Evolutionary conservation across 495 filamentous ascomycete genomes (phyloP).

Genomic region (Haplographium delicatum): DNA sequence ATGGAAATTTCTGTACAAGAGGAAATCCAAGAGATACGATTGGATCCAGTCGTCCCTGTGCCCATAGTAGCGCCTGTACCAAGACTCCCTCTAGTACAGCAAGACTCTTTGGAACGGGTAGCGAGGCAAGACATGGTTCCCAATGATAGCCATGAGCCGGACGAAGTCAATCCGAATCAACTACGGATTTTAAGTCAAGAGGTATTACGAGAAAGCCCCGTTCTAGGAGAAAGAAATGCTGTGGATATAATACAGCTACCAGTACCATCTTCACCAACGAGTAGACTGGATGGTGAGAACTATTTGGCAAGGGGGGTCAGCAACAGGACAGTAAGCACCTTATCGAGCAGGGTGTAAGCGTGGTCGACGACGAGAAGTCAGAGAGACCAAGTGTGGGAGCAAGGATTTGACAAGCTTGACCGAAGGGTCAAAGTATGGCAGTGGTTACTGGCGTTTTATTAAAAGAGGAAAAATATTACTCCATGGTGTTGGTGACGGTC

Average conservation of each 20-base stretch:
- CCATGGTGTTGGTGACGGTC: no score
- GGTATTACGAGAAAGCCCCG: constrained; percentile 7
- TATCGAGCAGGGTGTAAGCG: constrained; percentile 7
- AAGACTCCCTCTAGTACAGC: constrained; percentile 6
- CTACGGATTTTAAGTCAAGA: constrained; percentile 7
- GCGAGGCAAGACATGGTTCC: background rate
- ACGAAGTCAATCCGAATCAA: background rate
- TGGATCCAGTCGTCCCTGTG: background rate
- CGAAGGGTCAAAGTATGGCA: no score
- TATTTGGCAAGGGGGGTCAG: no score
- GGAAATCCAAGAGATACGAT: background rate
- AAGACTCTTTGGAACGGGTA: constrained; percentile 14
- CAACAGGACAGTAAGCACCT: constrained; percentile 7
- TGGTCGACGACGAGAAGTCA: constrained; percentile 7
- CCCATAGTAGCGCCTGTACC: constrained; percentile 11
- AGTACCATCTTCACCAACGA: background rate
- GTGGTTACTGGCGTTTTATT: no score
- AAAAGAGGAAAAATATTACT: no score
- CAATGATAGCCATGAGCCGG: constrained; percentile 1
- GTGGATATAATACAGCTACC: no score
- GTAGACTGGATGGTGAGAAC: background rate
- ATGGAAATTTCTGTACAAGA: constrained; percentile 15
- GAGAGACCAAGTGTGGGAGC: constrained; percentile 12
- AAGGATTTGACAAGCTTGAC: no score
- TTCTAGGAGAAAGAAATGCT: no score